phyloP scores from a whole-genome alignment of 805 yeast species.

The Yarrowia sp. region DNA sequence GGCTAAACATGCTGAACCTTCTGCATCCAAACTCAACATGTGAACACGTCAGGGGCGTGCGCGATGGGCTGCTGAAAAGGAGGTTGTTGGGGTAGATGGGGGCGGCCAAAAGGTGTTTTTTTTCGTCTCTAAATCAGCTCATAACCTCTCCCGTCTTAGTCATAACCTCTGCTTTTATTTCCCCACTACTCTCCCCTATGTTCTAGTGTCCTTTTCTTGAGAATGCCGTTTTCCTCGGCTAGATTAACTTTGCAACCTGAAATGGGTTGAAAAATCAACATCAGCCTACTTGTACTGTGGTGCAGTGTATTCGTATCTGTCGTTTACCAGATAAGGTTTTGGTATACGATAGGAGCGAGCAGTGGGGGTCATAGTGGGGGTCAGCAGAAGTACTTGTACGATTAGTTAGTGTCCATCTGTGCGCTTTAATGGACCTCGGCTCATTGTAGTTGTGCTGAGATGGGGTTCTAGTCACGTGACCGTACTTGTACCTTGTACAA shows the following conservation, averaged over 20 bases:
- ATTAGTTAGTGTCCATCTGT: too few species aligned
- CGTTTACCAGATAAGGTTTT: slow-evolving; percentile 28
- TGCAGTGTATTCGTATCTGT: slow-evolving; percentile 1
- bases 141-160: not conserved
- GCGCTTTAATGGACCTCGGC: too few species aligned
- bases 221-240: not conserved
- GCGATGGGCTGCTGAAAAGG: not conserved
- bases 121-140: not conserved
- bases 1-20: slow-evolving; percentile 8
- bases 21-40: slow-evolving; percentile 11
- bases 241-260: slow-evolving; percentile 4
- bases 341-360: slow-evolving; percentile 28
- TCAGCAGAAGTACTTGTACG: too few species aligned
- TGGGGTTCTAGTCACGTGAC: not conserved
- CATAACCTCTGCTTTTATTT: not conserved
- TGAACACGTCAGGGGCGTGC: slow-evolving; percentile 37
- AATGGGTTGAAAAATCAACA: slow-evolving; percentile 30
- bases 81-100: too few species aligned
- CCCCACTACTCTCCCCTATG: not conserved
- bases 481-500: too few species aligned
- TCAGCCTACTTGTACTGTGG: slow-evolving; percentile 27
- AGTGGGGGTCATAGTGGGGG: slow-evolving; percentile 4
- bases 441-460: too few species aligned
- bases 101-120: too few species aligned
- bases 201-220: too few species aligned